Conservation (phyloP, 1,284 basidiomycete genomes). For the Rhodofomes roseus region DNA sequence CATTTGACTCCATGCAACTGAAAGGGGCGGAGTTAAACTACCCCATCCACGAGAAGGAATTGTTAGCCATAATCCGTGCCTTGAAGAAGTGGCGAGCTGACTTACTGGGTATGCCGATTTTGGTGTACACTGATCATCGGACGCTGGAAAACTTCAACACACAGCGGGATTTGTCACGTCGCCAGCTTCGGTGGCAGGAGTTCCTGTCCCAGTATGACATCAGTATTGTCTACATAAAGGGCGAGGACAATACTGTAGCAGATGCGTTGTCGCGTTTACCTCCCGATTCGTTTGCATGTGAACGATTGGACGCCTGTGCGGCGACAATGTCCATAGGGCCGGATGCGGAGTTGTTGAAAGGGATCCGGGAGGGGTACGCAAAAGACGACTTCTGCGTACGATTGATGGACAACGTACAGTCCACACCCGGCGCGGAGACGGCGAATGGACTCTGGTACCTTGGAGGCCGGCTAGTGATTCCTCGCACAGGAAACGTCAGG, state of each 20-base stretch:
- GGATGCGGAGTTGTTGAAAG: no score
- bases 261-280: constrained; percentile 24
- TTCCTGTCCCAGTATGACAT: constrained; percentile 33
- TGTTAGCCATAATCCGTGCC: constrained; percentile 19
- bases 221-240: constrained; percentile 31
- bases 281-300: neutral
- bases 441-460: no score
- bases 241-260: constrained; percentile 32
- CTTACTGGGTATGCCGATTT: constrained; percentile 22
- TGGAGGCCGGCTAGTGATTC: no score
- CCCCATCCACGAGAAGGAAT: constrained; percentile 25
- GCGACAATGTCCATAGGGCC: no score
- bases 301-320: neutral
- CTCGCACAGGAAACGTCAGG: neutral
- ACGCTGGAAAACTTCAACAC: constrained; percentile 34
- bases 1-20: constrained; percentile 15
- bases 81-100: constrained; percentile 28
- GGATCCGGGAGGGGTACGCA: no score
- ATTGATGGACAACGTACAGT: no score
- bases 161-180: constrained; percentile 31
- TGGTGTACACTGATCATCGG: constrained; percentile 36
- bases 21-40: constrained; percentile 19
- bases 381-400: no score
- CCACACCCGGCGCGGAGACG: no score
- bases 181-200: constrained; percentile 36